phyloP scores from a whole-genome alignment of 768 basidiomycete genomes.

The Xerocomus spinulosus region DNA sequence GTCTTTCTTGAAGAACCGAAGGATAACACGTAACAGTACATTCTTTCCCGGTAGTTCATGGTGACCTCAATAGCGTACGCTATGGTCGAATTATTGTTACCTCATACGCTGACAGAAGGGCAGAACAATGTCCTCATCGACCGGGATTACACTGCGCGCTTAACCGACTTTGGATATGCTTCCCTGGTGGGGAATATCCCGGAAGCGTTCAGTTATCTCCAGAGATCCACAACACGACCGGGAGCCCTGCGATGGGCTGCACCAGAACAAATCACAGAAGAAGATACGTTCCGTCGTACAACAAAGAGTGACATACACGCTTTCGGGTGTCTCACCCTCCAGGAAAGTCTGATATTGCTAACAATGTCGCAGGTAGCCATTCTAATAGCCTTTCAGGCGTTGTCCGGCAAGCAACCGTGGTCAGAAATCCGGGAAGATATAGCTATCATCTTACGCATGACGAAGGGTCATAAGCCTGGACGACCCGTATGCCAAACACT shows the following conservation, averaged over 20 bases:
- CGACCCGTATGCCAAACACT: too few relatives aligned
- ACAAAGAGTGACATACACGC: background rate
- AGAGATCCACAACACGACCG: background rate
- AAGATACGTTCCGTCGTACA: background rate
- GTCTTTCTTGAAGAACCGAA: background rate
- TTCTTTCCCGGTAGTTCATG: conserved; percentile 8
- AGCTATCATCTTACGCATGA: too few relatives aligned
- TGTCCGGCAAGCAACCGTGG: background rate
- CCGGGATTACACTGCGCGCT: conserved; percentile 27
- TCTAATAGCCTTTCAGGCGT: background rate
- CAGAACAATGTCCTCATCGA: conserved; percentile 18
- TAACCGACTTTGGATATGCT: conserved; percentile 40
- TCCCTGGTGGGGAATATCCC: background rate
- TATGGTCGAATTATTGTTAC: too few relatives aligned
- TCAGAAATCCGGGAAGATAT: background rate
- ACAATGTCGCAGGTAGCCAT: background rate
- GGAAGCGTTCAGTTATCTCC: background rate
- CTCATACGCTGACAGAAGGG: background rate
- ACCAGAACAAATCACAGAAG: background rate
- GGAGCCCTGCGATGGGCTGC: background rate
- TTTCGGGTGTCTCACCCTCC: background rate
- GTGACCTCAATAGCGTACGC: conserved; percentile 13
- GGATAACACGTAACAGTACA: conserved; percentile 3
- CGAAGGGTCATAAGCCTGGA: too few relatives aligned
- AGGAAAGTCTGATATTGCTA: background rate